Evolutionary conservation across 805 yeast genomes (phyloP), one percentile per base, ranked within the genome.

Genomic region (Wickerhamiella dianesei): DNA sequence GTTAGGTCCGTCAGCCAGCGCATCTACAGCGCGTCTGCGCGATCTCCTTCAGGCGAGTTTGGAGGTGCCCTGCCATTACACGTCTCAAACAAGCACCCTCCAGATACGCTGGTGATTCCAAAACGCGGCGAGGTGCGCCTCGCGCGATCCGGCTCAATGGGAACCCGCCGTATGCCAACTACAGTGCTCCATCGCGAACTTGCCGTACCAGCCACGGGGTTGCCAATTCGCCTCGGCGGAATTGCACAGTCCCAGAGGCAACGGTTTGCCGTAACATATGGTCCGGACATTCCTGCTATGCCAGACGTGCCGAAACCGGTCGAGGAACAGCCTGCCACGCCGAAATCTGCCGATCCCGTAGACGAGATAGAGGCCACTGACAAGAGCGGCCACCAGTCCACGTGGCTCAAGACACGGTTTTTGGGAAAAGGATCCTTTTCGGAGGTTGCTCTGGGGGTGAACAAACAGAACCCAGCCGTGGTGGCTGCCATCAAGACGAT

Each of bases 401-500:
- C 53, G 9, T 53, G 56, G 56, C 48, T 40, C 21, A 35, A 52
- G 6, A 45, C 63, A 22, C 46, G 56, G 20, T 52, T 53, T 13
- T 55, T 68, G 3, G 72, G 72, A 3, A 56, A 64, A 21, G 72
- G 72, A 4, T 64, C 70, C n/a, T 68, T 68, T 49, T 55, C 63
- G 25, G 55, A 59, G 39, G 72, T 68, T 19, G 60, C 68, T 5
- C 56, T 67, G 35, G 71, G 69, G 3, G 45, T 53, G 14, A 39
- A 25, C 3, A 50, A 44, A 8, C 41, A 42, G 4, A 55, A 54
- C 18, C 56, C 55, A 14, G 53, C 53, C 14, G 56, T 50, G 17
- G 58, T 61, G 21, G 80, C 79, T 3, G 96, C 96, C 0, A 72
- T 89, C 35, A 89, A 89, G 60, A 73, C 83, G 40, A 70, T 77